Percentiles rank a stretch among this genome's conserved stretches.
These are phyloP conservation scores for Aspergillus japonicus DNA, from an alignment of 2,329 filamentous ascomycete species.

Conservation along the genomic window DNA sequence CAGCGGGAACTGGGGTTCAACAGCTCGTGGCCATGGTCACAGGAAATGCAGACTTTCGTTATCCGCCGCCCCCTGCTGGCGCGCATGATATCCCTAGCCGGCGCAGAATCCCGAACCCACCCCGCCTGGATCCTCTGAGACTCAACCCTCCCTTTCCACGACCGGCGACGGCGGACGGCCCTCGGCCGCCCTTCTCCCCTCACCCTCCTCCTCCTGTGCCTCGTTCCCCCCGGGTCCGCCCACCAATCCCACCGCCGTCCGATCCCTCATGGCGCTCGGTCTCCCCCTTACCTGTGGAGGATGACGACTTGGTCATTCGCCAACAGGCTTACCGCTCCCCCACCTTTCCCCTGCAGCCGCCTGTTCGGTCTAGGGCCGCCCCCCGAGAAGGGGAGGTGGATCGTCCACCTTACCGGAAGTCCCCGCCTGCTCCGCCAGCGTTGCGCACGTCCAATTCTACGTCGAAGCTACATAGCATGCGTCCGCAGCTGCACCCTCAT, in stretches of 20 bases:
- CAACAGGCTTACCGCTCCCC: slow-evolving; percentile 23
- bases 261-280: slow-evolving; percentile 19
- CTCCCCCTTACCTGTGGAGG: slow-evolving; percentile 16
- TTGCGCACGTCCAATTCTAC: slow-evolving; percentile 41
- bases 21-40: slow-evolving; percentile 46
- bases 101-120: slow-evolving; percentile 30
- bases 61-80: slow-evolving; percentile 32
- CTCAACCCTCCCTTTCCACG: slow-evolving; percentile 29
- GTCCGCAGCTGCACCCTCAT: slow-evolving; percentile 22
- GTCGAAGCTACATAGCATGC: slow-evolving; percentile 31
- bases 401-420: slow-evolving; percentile 26
- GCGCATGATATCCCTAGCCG: slow-evolving; percentile 32
- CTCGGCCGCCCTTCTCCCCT: slow-evolving; percentile 23
- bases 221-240: slow-evolving; percentile 18
- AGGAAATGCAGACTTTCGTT: slow-evolving; percentile 40
- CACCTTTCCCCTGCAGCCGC: slow-evolving; percentile 21
- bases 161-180: slow-evolving; percentile 21
- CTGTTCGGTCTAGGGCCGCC: slow-evolving; percentile 19
- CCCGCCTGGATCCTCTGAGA: slow-evolving; percentile 31
- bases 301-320: slow-evolving; percentile 13
- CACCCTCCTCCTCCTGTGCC: slow-evolving; percentile 22
- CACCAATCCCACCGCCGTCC: slow-evolving; percentile 13
- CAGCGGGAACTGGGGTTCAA: slow-evolving; percentile 36
- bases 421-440: slow-evolving; percentile 26
- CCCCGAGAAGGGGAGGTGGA: slow-evolving; percentile 26